Conservation (phyloP, 192 early-diverging fungal genomes). For the Umbelopsis isabellina region DNA sequence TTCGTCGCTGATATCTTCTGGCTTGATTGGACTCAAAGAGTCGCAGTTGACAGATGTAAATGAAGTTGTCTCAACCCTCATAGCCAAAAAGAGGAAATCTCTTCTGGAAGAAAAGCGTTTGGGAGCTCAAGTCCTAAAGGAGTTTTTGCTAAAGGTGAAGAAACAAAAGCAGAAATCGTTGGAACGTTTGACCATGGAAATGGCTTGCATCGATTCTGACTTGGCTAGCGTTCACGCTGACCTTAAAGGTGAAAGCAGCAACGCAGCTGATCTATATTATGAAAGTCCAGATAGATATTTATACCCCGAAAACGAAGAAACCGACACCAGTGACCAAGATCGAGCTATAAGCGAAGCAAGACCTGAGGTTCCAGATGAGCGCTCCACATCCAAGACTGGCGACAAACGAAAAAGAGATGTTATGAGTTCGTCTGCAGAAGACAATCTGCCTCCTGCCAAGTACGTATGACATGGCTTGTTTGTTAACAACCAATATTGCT, state of each 20-base stretch:
- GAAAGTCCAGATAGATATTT: background rate
- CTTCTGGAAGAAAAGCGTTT: slow-evolving; percentile 57
- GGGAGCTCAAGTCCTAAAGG: slow-evolving; percentile 60
- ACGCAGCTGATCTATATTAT: background rate
- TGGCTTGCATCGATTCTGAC: slow-evolving; percentile 4
- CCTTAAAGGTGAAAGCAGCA: background rate
- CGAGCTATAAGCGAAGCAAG: slow-evolving; percentile 37
- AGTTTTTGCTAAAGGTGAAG: slow-evolving; percentile 69
- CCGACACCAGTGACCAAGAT: slow-evolving; percentile 41
- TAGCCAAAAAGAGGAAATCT: slow-evolving; percentile 64
- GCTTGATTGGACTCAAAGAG: background rate
- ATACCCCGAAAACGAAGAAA: slow-evolving; percentile 9
- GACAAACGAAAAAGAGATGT: background rate
- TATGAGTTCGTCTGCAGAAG: background rate
- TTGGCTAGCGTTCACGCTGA: background rate
- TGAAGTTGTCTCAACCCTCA: slow-evolving; percentile 56
- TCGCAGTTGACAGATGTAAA: slow-evolving; percentile 59
- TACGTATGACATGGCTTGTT: too few species aligned
- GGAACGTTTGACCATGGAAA: background rate
- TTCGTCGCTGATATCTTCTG: background rate
- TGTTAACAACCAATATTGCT: too few species aligned
- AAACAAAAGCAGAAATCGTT: slow-evolving; percentile 50
- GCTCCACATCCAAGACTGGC: slow-evolving; percentile 16
- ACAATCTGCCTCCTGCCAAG: background rate
- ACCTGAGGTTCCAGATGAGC: slow-evolving; percentile 43